Evolutionary conservation across 129 eudicot genomes (phyloP).

Genomic region (Tagetes erecta): DNA sequence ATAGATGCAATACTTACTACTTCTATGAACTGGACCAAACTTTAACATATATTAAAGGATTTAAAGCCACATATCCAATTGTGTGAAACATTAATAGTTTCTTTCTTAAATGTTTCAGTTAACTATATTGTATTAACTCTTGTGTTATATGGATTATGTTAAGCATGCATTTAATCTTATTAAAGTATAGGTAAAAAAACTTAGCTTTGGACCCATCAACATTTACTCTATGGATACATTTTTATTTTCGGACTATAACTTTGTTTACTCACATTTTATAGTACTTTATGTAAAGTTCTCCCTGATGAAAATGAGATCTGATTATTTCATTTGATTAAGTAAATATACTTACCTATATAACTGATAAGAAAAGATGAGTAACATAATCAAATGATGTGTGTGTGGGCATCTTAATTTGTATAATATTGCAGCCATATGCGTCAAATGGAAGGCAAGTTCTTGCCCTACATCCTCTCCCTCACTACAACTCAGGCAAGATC

Average conservation of each 20-base stretch:
- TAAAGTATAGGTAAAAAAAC: neutral
- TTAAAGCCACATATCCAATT: neutral
- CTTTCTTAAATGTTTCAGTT: neutral
- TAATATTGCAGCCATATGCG: constrained; percentile 50
- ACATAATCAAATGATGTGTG: constrained; percentile 8
- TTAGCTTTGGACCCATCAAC: neutral
- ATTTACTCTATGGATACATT: neutral
- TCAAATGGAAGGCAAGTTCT: constrained; percentile 31
- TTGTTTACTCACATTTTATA: neutral
- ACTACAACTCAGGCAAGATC: neutral
- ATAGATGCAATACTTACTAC: neutral
- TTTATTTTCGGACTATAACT: neutral
- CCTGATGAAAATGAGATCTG: neutral
- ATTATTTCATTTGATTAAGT: neutral
- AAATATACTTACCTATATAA: neutral
- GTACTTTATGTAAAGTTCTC: neutral
- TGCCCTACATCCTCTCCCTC: constrained; percentile 26
- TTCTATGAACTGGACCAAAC: neutral
- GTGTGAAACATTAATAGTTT: neutral
- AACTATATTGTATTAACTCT: neutral
- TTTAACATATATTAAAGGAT: neutral
- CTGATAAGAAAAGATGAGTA: neutral
- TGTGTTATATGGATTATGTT: neutral
- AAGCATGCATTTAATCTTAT: neutral
- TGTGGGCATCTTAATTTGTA: neutral